Conservation (phyloP, 1,284 basidiomycete genomes). For the Ustilago esculenta region DNA sequence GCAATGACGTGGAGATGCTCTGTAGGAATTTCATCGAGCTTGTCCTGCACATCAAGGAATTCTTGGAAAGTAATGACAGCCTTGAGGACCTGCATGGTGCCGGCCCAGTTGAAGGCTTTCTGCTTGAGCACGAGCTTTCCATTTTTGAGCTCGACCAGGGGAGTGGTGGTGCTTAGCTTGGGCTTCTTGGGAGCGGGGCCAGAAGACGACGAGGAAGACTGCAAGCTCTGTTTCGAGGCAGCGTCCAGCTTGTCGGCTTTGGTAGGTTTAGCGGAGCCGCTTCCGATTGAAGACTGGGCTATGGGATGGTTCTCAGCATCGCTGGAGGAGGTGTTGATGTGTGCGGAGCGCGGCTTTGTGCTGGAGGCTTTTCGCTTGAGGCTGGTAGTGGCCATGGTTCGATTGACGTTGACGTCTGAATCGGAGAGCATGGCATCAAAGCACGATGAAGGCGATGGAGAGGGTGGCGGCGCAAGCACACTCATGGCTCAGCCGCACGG, state of each 20-base stretch:
- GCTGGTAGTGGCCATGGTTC: constrained; percentile 24
- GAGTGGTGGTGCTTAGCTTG: constrained; percentile 28
- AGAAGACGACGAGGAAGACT: constrained; percentile 7
- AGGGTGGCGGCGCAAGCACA: constrained; percentile 47
- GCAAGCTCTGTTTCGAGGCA: neutral
- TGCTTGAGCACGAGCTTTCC: constrained; percentile 82
- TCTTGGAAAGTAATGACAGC: constrained; percentile 55
- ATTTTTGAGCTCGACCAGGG: constrained; percentile 68
- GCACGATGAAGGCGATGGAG: constrained; percentile 46
- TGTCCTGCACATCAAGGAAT: constrained; percentile 36
- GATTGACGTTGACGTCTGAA: constrained; percentile 48
- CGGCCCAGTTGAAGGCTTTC: constrained; percentile 78
- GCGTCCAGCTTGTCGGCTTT: neutral
- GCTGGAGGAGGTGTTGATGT: constrained; percentile 18
- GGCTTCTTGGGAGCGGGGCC: constrained; percentile 32
- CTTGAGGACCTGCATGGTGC: constrained; percentile 78
- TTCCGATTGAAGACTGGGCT: neutral
- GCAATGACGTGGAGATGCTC: constrained; percentile 79
- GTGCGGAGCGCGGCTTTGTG: constrained; percentile 13
- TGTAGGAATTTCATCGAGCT: constrained; percentile 73
- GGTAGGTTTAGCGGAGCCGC: neutral
- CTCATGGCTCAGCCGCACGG: constrained; percentile 40
- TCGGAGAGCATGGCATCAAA: constrained; percentile 49
- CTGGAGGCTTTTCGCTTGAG: constrained; percentile 47
- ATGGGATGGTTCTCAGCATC: constrained; percentile 40